Percentiles rank a stretch among this genome's conserved stretches.
Evolutionary conservation across 2,329 filamentous ascomycete species (phyloP).

Genomic region (Fusarium transvaalense): DNA sequence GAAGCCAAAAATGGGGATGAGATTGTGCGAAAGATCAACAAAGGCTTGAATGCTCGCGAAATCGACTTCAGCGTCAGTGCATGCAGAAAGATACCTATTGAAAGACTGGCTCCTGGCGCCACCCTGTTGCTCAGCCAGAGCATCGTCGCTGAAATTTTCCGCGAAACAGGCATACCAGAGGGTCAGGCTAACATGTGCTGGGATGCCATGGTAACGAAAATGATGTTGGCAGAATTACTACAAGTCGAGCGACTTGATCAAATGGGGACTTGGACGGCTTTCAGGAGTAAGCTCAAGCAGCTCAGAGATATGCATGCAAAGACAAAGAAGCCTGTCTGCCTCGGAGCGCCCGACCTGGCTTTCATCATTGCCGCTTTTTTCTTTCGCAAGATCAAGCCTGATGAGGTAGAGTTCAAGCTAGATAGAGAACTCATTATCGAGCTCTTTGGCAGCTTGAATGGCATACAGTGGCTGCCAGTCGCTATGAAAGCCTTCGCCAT

Average conservation of each 20-base stretch:
- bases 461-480: neutral
- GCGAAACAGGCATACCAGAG: rapidly evolving
- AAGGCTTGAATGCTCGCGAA: neutral
- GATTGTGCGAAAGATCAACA: neutral
- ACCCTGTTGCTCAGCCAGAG: neutral
- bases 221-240: too few relatives aligned
- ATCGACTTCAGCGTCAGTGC: neutral
- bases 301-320: too few relatives aligned
- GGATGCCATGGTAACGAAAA: rapidly evolving
- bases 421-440: rapidly evolving
- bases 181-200: rapidly evolving
- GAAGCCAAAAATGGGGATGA: neutral
- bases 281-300: too few relatives aligned
- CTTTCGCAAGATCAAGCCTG: too few relatives aligned
- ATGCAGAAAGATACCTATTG: neutral
- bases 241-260: too few relatives aligned
- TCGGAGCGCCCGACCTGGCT: rapidly evolving
- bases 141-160: neutral
- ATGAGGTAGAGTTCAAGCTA: too few relatives aligned
- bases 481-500: too few relatives aligned
- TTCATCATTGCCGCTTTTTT: rapidly evolving
- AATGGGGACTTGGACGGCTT: too few relatives aligned
- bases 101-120: too few relatives aligned
- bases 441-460: neutral
- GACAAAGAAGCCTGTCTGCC: too few relatives aligned